phyloP scores from a whole-genome alignment of 2,329 filamentous ascomycete genomes.

The Ciborinia camelliae region DNA sequence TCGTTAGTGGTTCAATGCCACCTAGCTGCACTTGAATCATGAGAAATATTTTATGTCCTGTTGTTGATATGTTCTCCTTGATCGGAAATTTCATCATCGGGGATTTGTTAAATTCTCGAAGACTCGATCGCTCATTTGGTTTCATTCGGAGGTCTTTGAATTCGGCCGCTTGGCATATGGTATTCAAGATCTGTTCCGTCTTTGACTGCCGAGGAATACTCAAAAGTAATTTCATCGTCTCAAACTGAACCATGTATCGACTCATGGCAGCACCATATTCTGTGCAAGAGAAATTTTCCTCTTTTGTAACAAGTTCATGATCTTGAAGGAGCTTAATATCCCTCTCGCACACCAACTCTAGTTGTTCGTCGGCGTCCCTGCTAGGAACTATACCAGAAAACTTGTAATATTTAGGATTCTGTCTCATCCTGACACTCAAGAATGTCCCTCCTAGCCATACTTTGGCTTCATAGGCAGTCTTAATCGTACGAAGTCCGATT shows the following conservation, averaged over 20 bases:
- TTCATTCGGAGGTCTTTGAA: constrained; percentile 72
- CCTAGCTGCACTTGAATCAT: constrained; percentile 75
- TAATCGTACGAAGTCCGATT: constrained; percentile 71
- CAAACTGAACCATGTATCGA: constrained; percentile 73
- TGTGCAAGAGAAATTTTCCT: constrained; percentile 54
- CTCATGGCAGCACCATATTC: constrained; percentile 79
- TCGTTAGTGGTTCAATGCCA: constrained; percentile 57
- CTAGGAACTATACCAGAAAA: constrained; percentile 52
- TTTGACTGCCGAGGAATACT: constrained; percentile 57
- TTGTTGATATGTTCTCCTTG: constrained; percentile 60
- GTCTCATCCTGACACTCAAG: constrained; percentile 67
- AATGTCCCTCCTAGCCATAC: constrained; percentile 77
- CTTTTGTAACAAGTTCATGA: constrained; percentile 51
- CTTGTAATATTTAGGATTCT: constrained; percentile 69
- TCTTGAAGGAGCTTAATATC: constrained; percentile 65
- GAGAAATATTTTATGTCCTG: constrained; percentile 72
- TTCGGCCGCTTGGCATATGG: constrained; percentile 65
- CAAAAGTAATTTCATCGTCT: constrained; percentile 72
- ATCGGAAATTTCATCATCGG: constrained; percentile 67
- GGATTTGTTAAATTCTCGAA: constrained; percentile 69
- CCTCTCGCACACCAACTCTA: constrained; percentile 68
- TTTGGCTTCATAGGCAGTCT: constrained; percentile 60
- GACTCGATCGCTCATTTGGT: constrained; percentile 62
- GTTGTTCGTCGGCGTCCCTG: constrained; percentile 55
- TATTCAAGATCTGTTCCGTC: constrained; percentile 64